Evolutionary conservation across 768 basidiomycete genomes (phyloP).

Genomic region (Russula virescens): DNA sequence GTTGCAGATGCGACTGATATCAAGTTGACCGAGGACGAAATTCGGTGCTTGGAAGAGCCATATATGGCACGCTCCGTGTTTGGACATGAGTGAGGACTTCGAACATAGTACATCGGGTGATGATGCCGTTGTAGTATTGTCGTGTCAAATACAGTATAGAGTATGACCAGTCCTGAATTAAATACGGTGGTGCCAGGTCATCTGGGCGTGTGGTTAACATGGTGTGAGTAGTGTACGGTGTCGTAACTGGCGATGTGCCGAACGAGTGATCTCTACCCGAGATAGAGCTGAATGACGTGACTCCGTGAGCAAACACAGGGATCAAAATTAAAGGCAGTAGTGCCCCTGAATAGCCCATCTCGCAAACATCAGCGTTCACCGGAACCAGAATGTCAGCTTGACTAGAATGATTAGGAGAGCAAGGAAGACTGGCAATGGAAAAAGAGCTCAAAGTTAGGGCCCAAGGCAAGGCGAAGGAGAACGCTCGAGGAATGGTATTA

Average conservation of each 20-base stretch:
- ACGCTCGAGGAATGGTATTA: slow-evolving; percentile 33
- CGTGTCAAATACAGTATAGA: no score
- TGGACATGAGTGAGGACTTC: background rate
- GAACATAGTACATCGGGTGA: no score
- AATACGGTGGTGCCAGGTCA: no score
- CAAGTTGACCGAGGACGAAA: slow-evolving; percentile 16
- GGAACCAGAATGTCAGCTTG: slow-evolving; percentile 8
- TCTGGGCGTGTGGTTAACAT: no score
- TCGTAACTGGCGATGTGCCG: no score
- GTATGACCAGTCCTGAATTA: no score
- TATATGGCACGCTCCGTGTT: slow-evolving; percentile 22
- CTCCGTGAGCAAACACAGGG: slow-evolving; percentile 10
- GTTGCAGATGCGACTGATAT: slow-evolving; percentile 10
- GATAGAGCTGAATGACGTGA: slow-evolving; percentile 12
- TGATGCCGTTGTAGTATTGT: no score
- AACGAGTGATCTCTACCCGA: no score
- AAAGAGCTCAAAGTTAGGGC: slow-evolving; percentile 29
- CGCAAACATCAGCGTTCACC: slow-evolving; percentile 7
- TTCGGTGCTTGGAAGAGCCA: slow-evolving; percentile 18
- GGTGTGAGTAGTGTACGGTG: no score
- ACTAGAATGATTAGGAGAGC: slow-evolving; percentile 14
- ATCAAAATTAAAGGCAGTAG: slow-evolving; percentile 12
- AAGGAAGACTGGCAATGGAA: slow-evolving; percentile 32
- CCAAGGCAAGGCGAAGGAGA: slow-evolving; percentile 26
- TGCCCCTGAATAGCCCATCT: slow-evolving; percentile 20